Conservation (phyloP, 2,329 filamentous ascomycete species). For the Fonsecaea pedrosoi region DNA sequence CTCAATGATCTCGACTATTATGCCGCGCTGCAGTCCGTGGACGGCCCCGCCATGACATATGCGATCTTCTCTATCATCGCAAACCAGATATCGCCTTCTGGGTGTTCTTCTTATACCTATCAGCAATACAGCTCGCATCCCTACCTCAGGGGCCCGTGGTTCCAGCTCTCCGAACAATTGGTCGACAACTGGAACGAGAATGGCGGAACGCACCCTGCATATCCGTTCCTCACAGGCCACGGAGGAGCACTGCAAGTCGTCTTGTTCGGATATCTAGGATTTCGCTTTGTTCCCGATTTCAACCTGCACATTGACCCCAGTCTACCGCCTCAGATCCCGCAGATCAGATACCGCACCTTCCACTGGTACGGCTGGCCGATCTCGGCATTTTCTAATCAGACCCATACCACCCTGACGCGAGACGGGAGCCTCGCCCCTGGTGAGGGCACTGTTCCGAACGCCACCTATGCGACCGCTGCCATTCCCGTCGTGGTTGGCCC, state of each 20-base stretch:
- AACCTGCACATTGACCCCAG: constrained; percentile 66
- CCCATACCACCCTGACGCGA: constrained; percentile 68
- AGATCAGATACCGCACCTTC: constrained; percentile 67
- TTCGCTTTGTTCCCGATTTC: constrained; percentile 66
- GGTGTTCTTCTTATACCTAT: constrained; percentile 73
- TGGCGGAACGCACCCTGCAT: constrained; percentile 72
- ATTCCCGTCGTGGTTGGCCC: constrained; percentile 66
- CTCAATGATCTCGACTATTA: constrained; percentile 71
- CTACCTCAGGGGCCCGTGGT: constrained; percentile 71
- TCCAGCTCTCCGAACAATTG: constrained; percentile 73
- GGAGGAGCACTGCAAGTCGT: constrained; percentile 72
- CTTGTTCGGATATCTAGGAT: constrained; percentile 71
- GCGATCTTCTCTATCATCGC: constrained; percentile 72
- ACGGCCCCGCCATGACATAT: constrained; percentile 77
- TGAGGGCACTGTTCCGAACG: constrained; percentile 60
- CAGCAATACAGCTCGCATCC: constrained; percentile 68
- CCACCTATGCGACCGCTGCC: constrained; percentile 58
- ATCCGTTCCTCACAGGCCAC: constrained; percentile 73
- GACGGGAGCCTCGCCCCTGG: constrained; percentile 48
- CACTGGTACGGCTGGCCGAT: constrained; percentile 72
- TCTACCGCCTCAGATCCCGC: constrained; percentile 68
- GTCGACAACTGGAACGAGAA: constrained; percentile 66
- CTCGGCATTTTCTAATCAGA: constrained; percentile 66
- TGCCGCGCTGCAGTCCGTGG: constrained; percentile 69
- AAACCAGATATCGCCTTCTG: constrained; percentile 68